phyloP scores from a whole-genome alignment of 306 rosid genomes.

The Argentina anserina region DNA sequence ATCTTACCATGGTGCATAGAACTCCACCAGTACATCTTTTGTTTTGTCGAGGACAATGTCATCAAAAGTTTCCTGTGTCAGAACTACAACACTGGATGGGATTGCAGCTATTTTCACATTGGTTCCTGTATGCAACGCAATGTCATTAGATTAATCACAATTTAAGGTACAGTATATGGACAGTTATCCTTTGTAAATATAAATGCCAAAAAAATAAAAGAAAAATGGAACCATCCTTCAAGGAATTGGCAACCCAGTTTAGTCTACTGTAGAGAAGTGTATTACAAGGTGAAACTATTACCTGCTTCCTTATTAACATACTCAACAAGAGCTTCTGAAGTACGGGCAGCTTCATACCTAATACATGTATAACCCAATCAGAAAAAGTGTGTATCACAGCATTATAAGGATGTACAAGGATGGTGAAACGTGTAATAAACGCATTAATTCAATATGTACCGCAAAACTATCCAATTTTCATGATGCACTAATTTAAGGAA shows the following conservation, averaged over 20 bases:
- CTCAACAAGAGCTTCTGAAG: conserved; percentile 74
- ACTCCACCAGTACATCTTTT: conserved; percentile 88
- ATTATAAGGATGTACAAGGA: conserved; percentile 7
- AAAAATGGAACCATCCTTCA: conserved; percentile 2
- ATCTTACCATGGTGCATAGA: conserved; percentile 89
- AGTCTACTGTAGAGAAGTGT: background rate
- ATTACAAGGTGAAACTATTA: conserved; percentile 25
- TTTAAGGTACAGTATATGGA: conserved; percentile 8
- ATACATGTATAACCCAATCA: conserved; percentile 25
- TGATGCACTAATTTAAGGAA: background rate
- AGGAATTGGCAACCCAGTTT: background rate
- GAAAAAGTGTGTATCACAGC: background rate
- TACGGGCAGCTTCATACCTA: conserved; percentile 76
- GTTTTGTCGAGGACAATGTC: conserved; percentile 68
- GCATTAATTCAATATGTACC: background rate
- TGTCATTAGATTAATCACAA: conserved; percentile 17
- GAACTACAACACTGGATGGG: conserved; percentile 66
- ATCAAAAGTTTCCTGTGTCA: conserved; percentile 55
- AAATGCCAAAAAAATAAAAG: conserved; percentile 14
- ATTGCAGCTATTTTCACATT: conserved; percentile 70
- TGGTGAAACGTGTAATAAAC: background rate
- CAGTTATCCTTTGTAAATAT: background rate
- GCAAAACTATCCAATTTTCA: background rate
- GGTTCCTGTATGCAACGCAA: conserved; percentile 53
- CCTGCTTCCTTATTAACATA: conserved; percentile 76